Conservation (phyloP, 768 basidiomycete genomes). For the Rhizopogon vulgaris region DNA sequence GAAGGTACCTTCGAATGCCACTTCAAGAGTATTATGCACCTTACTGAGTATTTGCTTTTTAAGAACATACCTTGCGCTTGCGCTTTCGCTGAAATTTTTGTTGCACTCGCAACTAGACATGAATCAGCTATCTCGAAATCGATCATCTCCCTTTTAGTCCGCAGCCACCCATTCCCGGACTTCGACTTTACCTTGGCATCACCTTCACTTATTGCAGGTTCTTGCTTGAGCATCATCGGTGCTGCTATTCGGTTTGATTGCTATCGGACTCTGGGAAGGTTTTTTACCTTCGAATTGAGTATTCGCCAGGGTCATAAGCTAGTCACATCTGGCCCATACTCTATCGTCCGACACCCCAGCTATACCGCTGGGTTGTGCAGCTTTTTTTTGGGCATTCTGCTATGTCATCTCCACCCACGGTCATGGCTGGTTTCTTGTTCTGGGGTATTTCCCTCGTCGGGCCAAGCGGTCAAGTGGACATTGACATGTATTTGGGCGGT, state of each 20-base stretch:
- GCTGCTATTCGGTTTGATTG: slow-evolving; percentile 24
- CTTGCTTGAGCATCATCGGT: too few relatives aligned
- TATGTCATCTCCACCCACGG: neutral
- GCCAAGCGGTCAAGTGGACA: too few relatives aligned
- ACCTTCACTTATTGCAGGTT: neutral
- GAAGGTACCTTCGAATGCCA: neutral
- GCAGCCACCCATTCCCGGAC: neutral
- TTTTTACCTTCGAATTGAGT: slow-evolving; percentile 36
- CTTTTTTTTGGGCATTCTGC: slow-evolving; percentile 1
- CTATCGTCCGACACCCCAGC: slow-evolving; percentile 33
- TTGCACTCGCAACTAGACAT: neutral
- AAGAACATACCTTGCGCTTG: too few relatives aligned
- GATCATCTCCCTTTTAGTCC: neutral
- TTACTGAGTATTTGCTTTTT: neutral
- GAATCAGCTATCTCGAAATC: neutral
- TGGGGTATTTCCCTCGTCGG: neutral
- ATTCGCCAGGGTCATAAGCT: slow-evolving; percentile 30
- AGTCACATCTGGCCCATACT: slow-evolving; percentile 25
- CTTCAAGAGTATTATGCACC: neutral
- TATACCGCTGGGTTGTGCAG: slow-evolving; percentile 6
- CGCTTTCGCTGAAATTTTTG: neutral
- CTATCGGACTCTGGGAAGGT: slow-evolving; percentile 27
- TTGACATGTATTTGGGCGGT: too few relatives aligned
- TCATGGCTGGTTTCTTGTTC: slow-evolving; percentile 7
- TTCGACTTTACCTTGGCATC: neutral